Conservation (phyloP, 2,329 filamentous ascomycete species). For the Sporothrix pallida region DNA sequence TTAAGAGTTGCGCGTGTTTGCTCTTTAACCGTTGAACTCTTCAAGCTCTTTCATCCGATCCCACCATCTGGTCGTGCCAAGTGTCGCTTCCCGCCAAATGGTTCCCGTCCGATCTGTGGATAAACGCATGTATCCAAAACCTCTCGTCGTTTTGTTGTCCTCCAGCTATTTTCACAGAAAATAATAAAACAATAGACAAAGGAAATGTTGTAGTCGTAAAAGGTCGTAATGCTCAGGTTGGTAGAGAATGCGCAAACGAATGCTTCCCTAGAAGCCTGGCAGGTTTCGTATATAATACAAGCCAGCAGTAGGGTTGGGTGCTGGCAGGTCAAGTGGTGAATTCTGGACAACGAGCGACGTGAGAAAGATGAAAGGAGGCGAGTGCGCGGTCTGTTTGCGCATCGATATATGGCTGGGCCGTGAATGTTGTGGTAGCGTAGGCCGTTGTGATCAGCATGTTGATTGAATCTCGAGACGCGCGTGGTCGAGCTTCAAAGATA, state of each 20-base stretch:
- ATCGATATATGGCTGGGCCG: neutral
- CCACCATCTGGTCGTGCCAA: neutral
- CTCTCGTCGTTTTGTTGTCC: neutral
- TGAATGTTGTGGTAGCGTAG: too few species aligned
- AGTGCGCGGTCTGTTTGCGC: neutral
- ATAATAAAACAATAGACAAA: neutral
- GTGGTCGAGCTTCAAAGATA: too few species aligned
- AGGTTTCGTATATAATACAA: constrained; percentile 6
- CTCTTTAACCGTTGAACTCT: constrained; percentile 25
- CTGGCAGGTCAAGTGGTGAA: neutral
- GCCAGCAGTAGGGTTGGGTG: neutral
- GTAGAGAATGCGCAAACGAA: neutral
- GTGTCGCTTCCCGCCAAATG: neutral
- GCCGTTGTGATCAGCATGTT: too few species aligned
- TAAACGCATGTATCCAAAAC: neutral
- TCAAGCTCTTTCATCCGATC: neutral
- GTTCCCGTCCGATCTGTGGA: neutral
- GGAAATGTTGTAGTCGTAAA: constrained; percentile 6
- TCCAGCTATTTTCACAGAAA: neutral
- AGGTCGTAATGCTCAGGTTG: constrained; percentile 3
- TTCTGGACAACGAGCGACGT: too few species aligned
- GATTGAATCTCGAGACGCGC: too few species aligned
- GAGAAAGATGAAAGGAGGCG: neutral
- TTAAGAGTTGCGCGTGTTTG: constrained; percentile 28
- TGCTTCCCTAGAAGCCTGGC: neutral